phyloP scores from a whole-genome alignment of 139 green algal species.

The Micractinium sp. region DNA sequence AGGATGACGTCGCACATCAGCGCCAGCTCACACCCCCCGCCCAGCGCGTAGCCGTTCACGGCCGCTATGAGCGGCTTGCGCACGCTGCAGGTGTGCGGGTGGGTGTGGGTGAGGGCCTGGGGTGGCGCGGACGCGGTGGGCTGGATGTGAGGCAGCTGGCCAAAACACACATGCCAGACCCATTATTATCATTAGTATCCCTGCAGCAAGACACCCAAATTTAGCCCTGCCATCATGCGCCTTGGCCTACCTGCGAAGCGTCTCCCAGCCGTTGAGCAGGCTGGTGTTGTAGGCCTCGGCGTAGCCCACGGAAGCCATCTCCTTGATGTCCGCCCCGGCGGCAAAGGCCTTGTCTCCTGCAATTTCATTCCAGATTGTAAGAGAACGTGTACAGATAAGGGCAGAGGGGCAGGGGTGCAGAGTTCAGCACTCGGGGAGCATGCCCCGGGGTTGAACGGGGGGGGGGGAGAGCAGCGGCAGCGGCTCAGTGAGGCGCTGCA shows the following conservation, averaged over 20 bases:
- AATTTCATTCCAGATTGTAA: background rate
- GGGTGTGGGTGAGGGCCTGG: background rate
- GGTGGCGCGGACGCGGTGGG: background rate
- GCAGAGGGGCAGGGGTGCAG: too few species aligned
- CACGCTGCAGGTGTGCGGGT: conserved; percentile 12
- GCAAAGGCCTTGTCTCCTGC: conserved; percentile 74
- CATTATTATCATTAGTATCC: too few species aligned
- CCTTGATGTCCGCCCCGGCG: conserved; percentile 80
- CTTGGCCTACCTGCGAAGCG: conserved; percentile 26
- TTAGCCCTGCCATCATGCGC: background rate
- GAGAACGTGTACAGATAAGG: too few species aligned
- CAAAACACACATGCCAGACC: too few species aligned
- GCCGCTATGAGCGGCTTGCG: conserved; percentile 70
- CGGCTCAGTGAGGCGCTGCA: too few species aligned
- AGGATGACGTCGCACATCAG: conserved; percentile 84
- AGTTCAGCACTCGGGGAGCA: too few species aligned
- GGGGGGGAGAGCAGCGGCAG: too few species aligned
- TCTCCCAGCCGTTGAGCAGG: conserved; percentile 60
- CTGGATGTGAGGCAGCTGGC: too few species aligned
- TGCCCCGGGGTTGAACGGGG: too few species aligned
- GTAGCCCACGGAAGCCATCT: conserved; percentile 65
- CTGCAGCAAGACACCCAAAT: too few species aligned
- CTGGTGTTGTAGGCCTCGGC: conserved; percentile 48
- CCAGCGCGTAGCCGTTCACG: conserved; percentile 72
- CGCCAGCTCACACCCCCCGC: conserved; percentile 77